These are phyloP conservation scores for Botrytis paeoniae DNA, from an alignment of 2,329 filamentous ascomycete genomes.

Conservation along the genomic window DNA sequence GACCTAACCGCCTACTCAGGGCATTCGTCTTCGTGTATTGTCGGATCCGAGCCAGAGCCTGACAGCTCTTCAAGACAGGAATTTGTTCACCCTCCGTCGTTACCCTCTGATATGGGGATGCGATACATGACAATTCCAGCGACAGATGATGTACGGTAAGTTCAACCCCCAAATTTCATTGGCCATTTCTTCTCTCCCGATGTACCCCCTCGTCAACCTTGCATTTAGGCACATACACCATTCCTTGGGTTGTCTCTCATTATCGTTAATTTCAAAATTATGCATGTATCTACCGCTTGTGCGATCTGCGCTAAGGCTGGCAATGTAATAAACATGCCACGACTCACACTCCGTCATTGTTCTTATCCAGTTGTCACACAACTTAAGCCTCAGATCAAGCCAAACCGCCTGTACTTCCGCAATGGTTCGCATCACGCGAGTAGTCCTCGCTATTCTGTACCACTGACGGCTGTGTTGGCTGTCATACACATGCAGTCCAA, in stretches of 20 bases:
- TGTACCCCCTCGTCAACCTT: conserved; percentile 25
- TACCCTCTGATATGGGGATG: conserved; percentile 38
- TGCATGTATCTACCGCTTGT: conserved; percentile 24
- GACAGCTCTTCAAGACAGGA: conserved; percentile 38
- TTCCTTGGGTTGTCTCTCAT: conserved; percentile 19
- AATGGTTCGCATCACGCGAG: conserved; percentile 35
- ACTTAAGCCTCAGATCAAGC: conserved; percentile 34
- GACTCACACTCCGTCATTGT: conserved; percentile 29
- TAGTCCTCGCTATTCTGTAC: conserved; percentile 31
- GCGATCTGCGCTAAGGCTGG: conserved; percentile 24
- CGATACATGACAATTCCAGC: conserved; percentile 37
- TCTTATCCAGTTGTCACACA: conserved; percentile 31
- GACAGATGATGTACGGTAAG: conserved; percentile 40
- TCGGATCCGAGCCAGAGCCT: conserved; percentile 38
- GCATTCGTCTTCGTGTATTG: conserved; percentile 36
- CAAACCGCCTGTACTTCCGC: conserved; percentile 27
- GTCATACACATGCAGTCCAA: conserved; percentile 34
- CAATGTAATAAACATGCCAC: conserved; percentile 31
- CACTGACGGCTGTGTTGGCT: conserved; percentile 33
- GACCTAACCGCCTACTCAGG: conserved; percentile 36
- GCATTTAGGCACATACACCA: conserved; percentile 33
- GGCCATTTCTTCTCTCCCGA: conserved; percentile 29
- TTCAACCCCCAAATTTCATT: conserved; percentile 27
- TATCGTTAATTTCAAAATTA: conserved; percentile 22
- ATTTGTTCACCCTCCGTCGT: conserved; percentile 31